Evolutionary conservation across 768 basidiomycete species (phyloP).

Genomic region (Lactifluus piperatus): DNA sequence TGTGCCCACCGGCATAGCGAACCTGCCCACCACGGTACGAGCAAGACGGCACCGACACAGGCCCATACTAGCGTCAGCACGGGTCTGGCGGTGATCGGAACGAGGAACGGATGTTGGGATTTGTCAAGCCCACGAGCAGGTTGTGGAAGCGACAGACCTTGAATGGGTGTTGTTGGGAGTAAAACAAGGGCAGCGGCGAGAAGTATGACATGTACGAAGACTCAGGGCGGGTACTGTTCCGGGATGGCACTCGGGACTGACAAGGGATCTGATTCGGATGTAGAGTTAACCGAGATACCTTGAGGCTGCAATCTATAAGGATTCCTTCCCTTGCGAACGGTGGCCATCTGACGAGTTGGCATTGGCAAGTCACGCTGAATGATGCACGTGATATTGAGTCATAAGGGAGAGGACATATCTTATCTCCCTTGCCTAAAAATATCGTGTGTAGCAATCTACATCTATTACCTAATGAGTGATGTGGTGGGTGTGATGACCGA

Average conservation of each 20-base stretch:
- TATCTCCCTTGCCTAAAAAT: no score
- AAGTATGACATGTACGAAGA: conserved; percentile 9
- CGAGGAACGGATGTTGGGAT: conserved; percentile 65
- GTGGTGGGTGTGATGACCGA: no score
- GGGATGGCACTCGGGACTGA: conserved; percentile 11
- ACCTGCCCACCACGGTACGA: conserved; percentile 67
- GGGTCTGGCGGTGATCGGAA: conserved; percentile 54
- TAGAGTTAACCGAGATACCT: no score
- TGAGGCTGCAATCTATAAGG: background rate
- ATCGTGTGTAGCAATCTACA: no score
- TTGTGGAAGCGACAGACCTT: conserved; percentile 6
- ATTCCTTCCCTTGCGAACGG: conserved; percentile 3
- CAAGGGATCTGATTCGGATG: background rate
- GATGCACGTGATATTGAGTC: no score
- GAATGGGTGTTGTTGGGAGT: conserved; percentile 5
- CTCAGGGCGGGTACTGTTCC: conserved; percentile 5
- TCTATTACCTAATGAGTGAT: no score
- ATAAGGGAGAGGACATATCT: no score
- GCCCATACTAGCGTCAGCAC: conserved; percentile 49
- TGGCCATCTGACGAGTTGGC: conserved; percentile 5
- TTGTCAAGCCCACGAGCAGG: conserved; percentile 33
- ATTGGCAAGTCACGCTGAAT: no score
- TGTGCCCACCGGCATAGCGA: conserved; percentile 55
- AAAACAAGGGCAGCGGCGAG: conserved; percentile 9
- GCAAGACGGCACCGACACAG: conserved; percentile 41